phyloP scores from a whole-genome alignment of 441 rosid genomes.

The Melastoma candidum region DNA sequence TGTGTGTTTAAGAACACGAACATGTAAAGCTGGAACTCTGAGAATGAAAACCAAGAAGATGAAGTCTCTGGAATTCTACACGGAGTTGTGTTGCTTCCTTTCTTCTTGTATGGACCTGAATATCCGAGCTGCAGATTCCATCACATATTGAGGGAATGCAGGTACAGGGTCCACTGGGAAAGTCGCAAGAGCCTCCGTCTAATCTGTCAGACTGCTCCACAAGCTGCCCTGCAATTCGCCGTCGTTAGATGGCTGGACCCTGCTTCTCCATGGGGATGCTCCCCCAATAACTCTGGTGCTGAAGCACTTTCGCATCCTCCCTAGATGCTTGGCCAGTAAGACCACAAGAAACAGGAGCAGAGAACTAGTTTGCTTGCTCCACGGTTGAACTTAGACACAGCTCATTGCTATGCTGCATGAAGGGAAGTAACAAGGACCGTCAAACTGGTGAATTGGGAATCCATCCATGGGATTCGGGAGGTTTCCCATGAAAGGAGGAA shows the following conservation, averaged over 20 bases:
- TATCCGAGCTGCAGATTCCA: slow-evolving; percentile 11
- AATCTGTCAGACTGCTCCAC: neutral
- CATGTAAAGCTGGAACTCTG: too few relatives aligned
- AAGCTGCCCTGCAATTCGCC: slow-evolving; percentile 12
- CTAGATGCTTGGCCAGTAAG: neutral
- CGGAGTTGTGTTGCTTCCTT: slow-evolving; percentile 3
- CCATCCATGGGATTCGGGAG: slow-evolving; percentile 7
- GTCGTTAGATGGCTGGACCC: slow-evolving; percentile 4
- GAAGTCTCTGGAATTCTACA: too few relatives aligned
- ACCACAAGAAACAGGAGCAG: neutral
- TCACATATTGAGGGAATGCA: neutral
- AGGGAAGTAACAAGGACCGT: slow-evolving; percentile 4
- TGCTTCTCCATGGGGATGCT: slow-evolving; percentile 2
- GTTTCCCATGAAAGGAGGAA: slow-evolving; percentile 6
- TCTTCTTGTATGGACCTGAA: slow-evolving; percentile 16
- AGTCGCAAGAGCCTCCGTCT: too few relatives aligned
- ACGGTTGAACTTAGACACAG: neutral
- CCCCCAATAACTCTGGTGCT: neutral
- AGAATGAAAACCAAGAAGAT: too few relatives aligned
- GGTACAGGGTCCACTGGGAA: too few relatives aligned
- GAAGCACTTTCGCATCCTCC: neutral
- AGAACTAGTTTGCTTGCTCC: neutral
- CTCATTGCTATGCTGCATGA: slow-evolving; percentile 3
- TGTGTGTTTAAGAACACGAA: too few relatives aligned
- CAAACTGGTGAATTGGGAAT: slow-evolving; percentile 5